Conservation (phyloP, 176 grass and related monocot genomes). For the Melocanna baccifera region DNA sequence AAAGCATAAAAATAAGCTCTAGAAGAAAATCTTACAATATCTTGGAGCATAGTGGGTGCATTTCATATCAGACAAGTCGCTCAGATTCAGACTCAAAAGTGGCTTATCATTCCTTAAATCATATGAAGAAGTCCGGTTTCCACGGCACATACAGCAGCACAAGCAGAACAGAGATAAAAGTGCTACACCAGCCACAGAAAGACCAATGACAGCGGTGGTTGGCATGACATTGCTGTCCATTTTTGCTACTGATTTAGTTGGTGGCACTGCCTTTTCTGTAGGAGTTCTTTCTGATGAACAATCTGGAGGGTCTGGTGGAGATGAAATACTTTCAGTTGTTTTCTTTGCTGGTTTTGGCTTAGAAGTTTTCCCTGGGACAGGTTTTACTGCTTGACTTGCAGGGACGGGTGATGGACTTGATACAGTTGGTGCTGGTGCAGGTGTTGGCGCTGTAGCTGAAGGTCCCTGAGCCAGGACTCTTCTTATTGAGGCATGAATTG, state of each 20-base stretch:
- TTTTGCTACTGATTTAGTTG: conserved; percentile 20
- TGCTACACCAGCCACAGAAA: conserved; percentile 32
- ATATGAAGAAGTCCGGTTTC: conserved; percentile 33
- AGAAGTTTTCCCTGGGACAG: conserved; percentile 23
- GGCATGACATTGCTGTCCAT: conserved; percentile 15
- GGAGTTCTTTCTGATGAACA: conserved; percentile 9
- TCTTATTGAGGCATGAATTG: conserved; percentile 37
- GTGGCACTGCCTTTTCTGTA: conserved; percentile 8
- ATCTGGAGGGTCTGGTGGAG: conserved; percentile 13
- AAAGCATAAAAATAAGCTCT: conserved; percentile 18
- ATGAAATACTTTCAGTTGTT: background rate
- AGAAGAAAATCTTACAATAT: background rate
- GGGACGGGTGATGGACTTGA: conserved; percentile 24
- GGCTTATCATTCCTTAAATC: conserved; percentile 48
- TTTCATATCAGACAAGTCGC: conserved; percentile 54
- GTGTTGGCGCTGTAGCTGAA: conserved; percentile 1
- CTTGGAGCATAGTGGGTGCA: background rate
- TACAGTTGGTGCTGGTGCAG: background rate
- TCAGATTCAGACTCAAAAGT: conserved; percentile 50
- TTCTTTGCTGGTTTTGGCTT: background rate
- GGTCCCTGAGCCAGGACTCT: conserved; percentile 32
- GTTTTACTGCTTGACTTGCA: conserved; percentile 6
- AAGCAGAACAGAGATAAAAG: conserved; percentile 45
- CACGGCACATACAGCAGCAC: conserved; percentile 40
- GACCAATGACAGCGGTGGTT: conserved; percentile 20